Evolutionary conservation across 2,329 filamentous ascomycete species (phyloP).

Genomic region (Magnaporthiopsis poae): DNA sequence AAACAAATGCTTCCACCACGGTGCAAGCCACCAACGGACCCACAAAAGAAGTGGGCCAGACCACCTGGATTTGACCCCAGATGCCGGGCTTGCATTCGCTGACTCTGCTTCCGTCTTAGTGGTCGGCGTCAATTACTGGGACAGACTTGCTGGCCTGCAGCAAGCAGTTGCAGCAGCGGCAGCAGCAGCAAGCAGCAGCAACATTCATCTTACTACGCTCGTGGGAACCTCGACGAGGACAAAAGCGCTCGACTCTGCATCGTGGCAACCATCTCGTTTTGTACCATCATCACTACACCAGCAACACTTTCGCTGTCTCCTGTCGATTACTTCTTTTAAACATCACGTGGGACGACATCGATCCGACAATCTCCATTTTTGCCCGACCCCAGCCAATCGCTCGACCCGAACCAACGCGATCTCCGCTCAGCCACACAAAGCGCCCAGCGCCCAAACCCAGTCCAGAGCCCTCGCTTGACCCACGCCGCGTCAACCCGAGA

Average conservation of each 20-base stretch:
- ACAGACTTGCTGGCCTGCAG: not conserved
- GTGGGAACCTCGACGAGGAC: not conserved
- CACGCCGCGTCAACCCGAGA: not conserved
- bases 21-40: not conserved
- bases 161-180: not conserved
- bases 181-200: not conserved
- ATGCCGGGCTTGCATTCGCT: not conserved
- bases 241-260: not conserved
- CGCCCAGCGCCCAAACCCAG: not conserved
- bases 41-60: not conserved
- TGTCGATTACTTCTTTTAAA: not conserved
- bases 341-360: not conserved
- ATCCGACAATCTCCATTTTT: slow-evolving; percentile 1
- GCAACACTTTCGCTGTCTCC: not conserved
- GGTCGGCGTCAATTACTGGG: not conserved
- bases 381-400: not conserved
- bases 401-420: not conserved
- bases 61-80: not conserved
- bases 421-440: slow-evolving; percentile 1
- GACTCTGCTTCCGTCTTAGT: not conserved
- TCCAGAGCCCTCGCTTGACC: not conserved
- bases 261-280: not conserved
- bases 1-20: not conserved
- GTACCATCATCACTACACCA: not conserved
- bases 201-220: not conserved